phyloP scores from a whole-genome alignment of 2,329 filamentous ascomycete species.

The Diaporthe caulivora region DNA sequence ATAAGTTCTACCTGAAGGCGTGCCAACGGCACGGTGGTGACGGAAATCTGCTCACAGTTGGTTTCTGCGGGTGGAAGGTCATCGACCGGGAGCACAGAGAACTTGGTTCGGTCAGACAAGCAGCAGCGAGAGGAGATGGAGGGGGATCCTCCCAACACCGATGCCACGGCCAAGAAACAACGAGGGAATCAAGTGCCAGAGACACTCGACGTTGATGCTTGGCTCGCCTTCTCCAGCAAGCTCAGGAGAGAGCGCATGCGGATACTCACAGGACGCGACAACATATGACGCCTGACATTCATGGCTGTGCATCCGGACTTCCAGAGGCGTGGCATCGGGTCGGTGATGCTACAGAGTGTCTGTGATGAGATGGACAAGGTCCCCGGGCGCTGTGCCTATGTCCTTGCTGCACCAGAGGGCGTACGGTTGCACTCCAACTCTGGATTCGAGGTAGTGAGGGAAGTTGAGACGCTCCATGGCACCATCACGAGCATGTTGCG shows the following conservation, averaged over 20 bases:
- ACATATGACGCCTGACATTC: conserved; percentile 6
- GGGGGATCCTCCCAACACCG: neutral
- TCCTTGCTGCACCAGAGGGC: conserved; percentile 1
- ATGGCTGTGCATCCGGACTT: neutral
- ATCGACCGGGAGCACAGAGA: neutral
- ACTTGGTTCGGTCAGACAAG: neutral
- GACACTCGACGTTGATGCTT: conserved; percentile 3
- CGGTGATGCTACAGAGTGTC: neutral
- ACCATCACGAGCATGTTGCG: conserved; percentile 4
- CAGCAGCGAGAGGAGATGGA: neutral
- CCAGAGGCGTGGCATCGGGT: neutral
- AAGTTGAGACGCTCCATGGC: neutral
- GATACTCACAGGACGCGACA: neutral
- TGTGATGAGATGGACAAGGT: neutral
- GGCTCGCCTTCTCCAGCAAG: conserved; percentile 1
- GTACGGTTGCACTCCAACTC: neutral
- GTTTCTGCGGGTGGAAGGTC: conserved; percentile 16
- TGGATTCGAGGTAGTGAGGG: neutral
- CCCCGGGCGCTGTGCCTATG: neutral
- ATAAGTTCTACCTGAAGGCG: neutral
- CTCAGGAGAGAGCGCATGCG: neutral
- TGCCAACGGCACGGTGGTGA: neutral
- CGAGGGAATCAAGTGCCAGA: conserved; percentile 2
- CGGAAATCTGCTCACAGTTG: neutral
- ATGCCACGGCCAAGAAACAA: neutral